A percentile compares a stretch with the other conserved stretches of the same genome.
These are phyloP conservation scores for Pseudopediastrum boryanum DNA, from an alignment of 139 green algal genomes.

Conservation along the genomic window DNA sequence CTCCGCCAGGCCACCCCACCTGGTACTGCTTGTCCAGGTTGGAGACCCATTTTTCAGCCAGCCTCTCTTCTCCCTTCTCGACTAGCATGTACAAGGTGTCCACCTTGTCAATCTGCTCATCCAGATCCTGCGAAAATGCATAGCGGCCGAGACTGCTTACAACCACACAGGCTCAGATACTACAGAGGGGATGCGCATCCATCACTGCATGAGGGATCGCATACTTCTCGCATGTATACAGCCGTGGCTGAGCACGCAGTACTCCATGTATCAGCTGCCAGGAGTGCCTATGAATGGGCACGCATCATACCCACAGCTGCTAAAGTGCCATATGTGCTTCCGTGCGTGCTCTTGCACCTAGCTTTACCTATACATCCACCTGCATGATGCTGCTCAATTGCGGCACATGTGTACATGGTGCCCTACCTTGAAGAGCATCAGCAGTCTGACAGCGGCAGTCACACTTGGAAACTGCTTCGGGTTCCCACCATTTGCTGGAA, in stretches of 20 bases:
- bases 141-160: background rate
- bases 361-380: too few species aligned
- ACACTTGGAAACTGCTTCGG: background rate
- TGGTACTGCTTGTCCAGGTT: slow-evolving; percentile 44
- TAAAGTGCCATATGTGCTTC: too few species aligned
- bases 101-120: slow-evolving; percentile 21
- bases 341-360: too few species aligned
- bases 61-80: slow-evolving; percentile 48
- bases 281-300: background rate
- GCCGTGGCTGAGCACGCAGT: background rate
- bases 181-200: background rate
- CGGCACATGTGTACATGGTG: background rate
- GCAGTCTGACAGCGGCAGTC: background rate
- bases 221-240: background rate
- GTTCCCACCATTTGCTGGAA: too few species aligned
- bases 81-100: slow-evolving; percentile 50
- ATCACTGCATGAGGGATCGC: too few species aligned
- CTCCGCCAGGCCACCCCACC: slow-evolving; percentile 25
- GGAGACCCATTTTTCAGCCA: slow-evolving; percentile 57
- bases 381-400: too few species aligned
- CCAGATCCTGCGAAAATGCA: slow-evolving; percentile 35
- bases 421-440: background rate
- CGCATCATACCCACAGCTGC: background rate
- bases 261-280: background rate
- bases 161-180: background rate